A percentile compares a stretch with the other conserved stretches of the same genome.
Evolutionary conservation across 805 yeast genomes (phyloP).

Genomic region (Saccharomycopsis fibuligera): DNA sequence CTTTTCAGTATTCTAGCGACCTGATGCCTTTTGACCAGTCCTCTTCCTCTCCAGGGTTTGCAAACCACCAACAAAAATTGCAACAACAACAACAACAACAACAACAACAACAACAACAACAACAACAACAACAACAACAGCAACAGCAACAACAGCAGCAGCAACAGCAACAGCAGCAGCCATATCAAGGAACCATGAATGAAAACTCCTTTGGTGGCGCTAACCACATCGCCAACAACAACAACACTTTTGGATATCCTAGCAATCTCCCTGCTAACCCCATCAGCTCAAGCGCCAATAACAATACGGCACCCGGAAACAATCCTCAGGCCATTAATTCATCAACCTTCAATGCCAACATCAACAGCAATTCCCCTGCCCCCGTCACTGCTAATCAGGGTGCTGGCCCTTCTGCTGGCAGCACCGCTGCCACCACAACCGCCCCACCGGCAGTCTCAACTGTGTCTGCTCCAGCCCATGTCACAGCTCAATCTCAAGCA

Average conservation of each 20-base stretch:
- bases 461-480: too few species aligned
- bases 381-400: not conserved
- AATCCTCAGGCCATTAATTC: not conserved
- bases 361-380: not conserved
- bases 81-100: slow-evolving; percentile 1
- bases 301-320: too few species aligned
- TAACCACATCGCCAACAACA: too few species aligned
- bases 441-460: not conserved
- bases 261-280: too few species aligned
- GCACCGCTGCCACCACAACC: not conserved
- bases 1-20: slow-evolving; percentile 1
- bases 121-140: slow-evolving; percentile 6
- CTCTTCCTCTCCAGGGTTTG: too few species aligned
- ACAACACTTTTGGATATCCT: too few species aligned
- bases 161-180: too few species aligned
- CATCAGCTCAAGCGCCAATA: too few species aligned
- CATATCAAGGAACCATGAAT: too few species aligned
- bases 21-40: slow-evolving; percentile 1
- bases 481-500: not conserved
- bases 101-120: slow-evolving; percentile 10
- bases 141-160: slow-evolving; percentile 3
- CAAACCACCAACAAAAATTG: not conserved
- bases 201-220: too few species aligned
- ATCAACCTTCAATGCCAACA: not conserved
- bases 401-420: not conserved